A percentile compares a stretch with the other conserved stretches of the same genome.
Evolutionary conservation across 2,329 filamentous ascomycete genomes (phyloP).

Genomic region (Mollisia scopiformis): DNA sequence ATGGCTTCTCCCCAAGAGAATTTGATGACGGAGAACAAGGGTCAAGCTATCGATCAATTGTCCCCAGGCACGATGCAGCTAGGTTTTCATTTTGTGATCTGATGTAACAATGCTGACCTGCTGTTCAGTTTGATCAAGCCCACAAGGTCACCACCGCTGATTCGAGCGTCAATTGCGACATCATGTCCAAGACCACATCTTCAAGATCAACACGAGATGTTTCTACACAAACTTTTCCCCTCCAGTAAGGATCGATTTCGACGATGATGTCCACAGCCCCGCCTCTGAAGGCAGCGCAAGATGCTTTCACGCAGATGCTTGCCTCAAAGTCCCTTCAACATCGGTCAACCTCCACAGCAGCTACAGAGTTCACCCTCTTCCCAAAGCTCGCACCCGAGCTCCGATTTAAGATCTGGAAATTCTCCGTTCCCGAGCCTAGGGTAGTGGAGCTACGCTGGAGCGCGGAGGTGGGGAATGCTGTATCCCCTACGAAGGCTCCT

Average conservation of each 20-base stretch:
- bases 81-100: neutral
- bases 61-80: neutral
- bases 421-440: neutral
- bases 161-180: neutral
- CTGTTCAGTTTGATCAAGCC: neutral
- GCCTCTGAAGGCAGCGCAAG: neutral
- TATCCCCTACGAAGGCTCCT: neutral
- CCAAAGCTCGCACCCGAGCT: neutral
- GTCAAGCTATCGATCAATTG: neutral
- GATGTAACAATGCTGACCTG: neutral
- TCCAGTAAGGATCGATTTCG: slow-evolving; percentile 1
- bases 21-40: slow-evolving; percentile 1
- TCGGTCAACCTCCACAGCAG: neutral
- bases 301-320: slow-evolving; percentile 1
- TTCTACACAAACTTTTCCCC: neutral
- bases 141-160: neutral
- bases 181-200: neutral
- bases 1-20: slow-evolving; percentile 7
- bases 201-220: neutral
- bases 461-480: neutral
- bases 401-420: slow-evolving; percentile 1
- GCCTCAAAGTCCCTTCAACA: slow-evolving; percentile 1
- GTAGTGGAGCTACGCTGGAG: neutral
- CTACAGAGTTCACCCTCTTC: neutral
- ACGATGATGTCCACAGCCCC: neutral